Evolutionary conservation across 345 rosid genomes (phyloP), one percentile per base, ranked within the genome.

Genomic region (Leavenworthia alabamica): DNA sequence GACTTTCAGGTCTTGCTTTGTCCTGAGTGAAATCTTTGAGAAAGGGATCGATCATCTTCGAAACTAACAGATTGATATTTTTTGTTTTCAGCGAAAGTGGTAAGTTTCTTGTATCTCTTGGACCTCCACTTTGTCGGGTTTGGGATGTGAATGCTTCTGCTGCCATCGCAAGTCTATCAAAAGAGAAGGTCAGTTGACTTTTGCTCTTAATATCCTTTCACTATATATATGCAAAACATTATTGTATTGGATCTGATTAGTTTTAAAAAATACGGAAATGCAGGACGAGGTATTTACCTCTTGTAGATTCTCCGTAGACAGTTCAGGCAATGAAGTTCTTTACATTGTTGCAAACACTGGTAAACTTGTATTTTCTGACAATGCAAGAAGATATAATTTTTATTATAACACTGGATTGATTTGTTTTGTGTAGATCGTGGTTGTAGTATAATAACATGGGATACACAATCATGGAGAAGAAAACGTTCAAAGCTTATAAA

Each of bases 221-320:
- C 10, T 28, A 40, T 48, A 33, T 13, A 0, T 46, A 29, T n/a
- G n/a, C 17, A 4, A 64, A 49, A 24, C 36, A 33, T 7, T 39
- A 3, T 56, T 39, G 51, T 60, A 22, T 23, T 36, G 55, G 20
- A 60, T 48, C 67, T 73, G 56, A 75, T 54, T 43, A 19, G 31
- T 59, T 41, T 43, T 1, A 56, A 16, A 20, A 2, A 16, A 35
- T 70, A 14, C 61, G 10, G 52, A 16, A 56, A 51, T 48, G 44
- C 81, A 89, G 97, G 99, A 77, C 64, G 99, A 94, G 83, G 19
- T 73, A 36, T 87, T 90, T 79, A 79, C 83, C 66, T 82, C 62
- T 50, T 88, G 99, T 73, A 84, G 89, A 77, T 94, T 90, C 78
- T 78, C 84, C 27, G 79, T 74, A 56, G 67, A 56, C 66, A 66